Evolutionary conservation across 2,329 filamentous ascomycete species (phyloP).

Genomic region (Fusarium algeriense): DNA sequence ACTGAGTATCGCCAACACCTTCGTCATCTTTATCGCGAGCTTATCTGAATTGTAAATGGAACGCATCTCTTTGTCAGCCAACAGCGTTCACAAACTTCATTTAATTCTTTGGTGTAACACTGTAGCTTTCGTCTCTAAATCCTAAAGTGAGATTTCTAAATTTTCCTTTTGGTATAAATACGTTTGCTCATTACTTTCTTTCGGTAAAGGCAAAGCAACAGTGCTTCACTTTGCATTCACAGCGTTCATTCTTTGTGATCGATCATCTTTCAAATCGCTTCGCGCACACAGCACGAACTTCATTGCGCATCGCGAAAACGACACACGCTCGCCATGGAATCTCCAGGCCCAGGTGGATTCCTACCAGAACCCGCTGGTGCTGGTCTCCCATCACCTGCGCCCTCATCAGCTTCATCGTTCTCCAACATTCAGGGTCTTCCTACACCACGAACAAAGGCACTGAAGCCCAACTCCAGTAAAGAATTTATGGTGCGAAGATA

Average conservation of each 20-base stretch:
- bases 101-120: neutral
- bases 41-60: conserved; percentile 2
- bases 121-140: neutral
- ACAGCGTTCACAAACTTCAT: neutral
- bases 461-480: conserved; percentile 69
- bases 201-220: neutral
- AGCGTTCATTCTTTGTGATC: neutral
- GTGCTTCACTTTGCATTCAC: neutral
- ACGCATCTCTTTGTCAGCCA: neutral
- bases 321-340: conserved; percentile 1
- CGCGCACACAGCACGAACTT: too few species aligned
- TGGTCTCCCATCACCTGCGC: conserved; percentile 67
- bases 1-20: conserved; percentile 30
- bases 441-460: conserved; percentile 64
- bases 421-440: conserved; percentile 60
- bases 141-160: too few species aligned
- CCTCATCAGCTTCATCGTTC: conserved; percentile 61
- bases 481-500: conserved; percentile 71
- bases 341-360: conserved; percentile 62
- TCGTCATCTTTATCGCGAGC: conserved; percentile 18
- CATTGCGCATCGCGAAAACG: neutral
- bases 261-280: neutral
- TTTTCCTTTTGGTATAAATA: neutral
- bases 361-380: conserved; percentile 55
- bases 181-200: neutral